These are phyloP conservation scores for Zygoascus sp. DNA, from an alignment of 1,139 yeast genomes.

Conservation along the genomic window DNA sequence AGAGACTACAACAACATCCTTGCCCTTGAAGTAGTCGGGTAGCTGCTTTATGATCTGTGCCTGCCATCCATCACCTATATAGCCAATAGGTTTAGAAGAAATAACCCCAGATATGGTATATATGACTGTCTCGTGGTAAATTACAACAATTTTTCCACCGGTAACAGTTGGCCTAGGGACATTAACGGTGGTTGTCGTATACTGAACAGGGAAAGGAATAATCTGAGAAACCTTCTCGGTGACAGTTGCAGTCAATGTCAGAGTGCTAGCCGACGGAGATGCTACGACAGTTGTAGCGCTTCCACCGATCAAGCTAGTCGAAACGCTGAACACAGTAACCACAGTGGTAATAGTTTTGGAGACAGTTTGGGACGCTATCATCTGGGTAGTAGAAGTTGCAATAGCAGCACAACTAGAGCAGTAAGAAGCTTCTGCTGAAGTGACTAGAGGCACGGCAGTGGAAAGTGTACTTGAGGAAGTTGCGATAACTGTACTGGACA, in stretches of 20 bases:
- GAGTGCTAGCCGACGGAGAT: background rate
- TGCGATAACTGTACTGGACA: background rate
- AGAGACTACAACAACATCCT: background rate
- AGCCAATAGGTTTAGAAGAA: background rate
- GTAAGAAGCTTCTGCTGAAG: background rate
- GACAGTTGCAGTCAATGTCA: constrained; percentile 7
- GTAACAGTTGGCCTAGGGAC: background rate
- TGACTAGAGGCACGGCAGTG: background rate
- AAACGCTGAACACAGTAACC: background rate
- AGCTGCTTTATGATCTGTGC: constrained; percentile 4
- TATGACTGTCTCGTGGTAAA: background rate
- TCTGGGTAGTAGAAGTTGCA: background rate
- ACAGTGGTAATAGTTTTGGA: constrained; percentile 4
- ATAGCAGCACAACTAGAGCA: constrained; percentile 2
- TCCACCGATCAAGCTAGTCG: background rate
- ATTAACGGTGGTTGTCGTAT: background rate
- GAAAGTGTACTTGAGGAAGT: background rate
- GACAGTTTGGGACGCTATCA: background rate
- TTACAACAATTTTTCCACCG: background rate
- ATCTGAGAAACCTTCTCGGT: constrained; percentile 1
- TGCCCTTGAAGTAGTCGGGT: background rate
- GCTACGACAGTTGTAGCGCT: background rate
- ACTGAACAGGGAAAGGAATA: background rate
- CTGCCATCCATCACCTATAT: constrained; percentile 2
- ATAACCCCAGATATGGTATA: background rate